A percentile compares a stretch with the other conserved stretches of the same genome.
Evolutionary conservation across 164 flowering plant genomes (phyloP).

Genomic region (Tetracentron sinense): DNA sequence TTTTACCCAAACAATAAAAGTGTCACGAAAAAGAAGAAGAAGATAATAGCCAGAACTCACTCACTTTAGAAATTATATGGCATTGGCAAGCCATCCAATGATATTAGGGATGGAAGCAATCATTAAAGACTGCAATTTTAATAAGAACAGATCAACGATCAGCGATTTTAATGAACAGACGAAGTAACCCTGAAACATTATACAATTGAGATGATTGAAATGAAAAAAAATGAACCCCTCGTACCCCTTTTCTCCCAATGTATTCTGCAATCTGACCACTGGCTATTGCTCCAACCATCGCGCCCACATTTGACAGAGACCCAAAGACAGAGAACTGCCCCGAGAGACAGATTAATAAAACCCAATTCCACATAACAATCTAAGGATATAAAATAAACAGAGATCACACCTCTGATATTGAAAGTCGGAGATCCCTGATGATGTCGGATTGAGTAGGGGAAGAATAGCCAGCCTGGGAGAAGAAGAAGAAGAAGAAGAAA

Average conservation of each 20-base stretch:
- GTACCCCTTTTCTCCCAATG: constrained; percentile 55
- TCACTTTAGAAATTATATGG: constrained; percentile 46
- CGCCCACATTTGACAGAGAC: constrained; percentile 69
- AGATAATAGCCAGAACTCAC: constrained; percentile 7
- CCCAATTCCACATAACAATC: too few species aligned
- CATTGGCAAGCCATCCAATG: constrained; percentile 46
- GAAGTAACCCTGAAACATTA: too few species aligned
- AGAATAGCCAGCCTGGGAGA: constrained; percentile 45
- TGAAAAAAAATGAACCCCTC: not conserved
- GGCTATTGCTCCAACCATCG: constrained; percentile 76
- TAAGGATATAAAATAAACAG: not conserved
- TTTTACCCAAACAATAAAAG: not conserved
- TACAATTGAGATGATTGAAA: not conserved
- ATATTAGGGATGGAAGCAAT: constrained; percentile 53
- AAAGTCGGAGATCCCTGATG: constrained; percentile 35
- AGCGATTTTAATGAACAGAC: too few species aligned
- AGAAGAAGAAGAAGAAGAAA: not conserved
- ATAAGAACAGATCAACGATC: too few species aligned
- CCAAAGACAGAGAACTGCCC: constrained; percentile 57
- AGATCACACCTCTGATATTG: constrained; percentile 40
- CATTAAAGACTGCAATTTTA: constrained; percentile 41
- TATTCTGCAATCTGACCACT: constrained; percentile 69
- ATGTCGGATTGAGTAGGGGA: constrained; percentile 49
- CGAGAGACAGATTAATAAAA: not conserved
- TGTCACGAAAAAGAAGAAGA: not conserved